Evolutionary conservation across 768 basidiomycete genomes (phyloP), one percentile per base, ranked within the genome.

Genomic region (Xerocomus brunneocitrinus): DNA sequence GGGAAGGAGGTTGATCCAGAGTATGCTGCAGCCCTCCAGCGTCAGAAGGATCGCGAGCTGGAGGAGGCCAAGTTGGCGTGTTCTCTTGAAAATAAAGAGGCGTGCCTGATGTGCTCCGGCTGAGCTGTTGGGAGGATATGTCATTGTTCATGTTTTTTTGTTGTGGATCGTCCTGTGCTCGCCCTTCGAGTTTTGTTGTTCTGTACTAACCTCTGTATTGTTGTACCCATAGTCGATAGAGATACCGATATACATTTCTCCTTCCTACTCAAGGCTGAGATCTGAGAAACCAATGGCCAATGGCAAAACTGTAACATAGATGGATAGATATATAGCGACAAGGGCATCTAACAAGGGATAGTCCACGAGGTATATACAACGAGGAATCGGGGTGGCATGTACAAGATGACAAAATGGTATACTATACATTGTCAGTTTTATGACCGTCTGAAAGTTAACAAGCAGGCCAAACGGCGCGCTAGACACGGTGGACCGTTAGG

Each of bases 51-150:
- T 47, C 80, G 87, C 16, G 85, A 92, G 72, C 71, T 83, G 4
- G 94, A 89, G 68, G 85, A 89, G 54, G 94, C 85, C 5, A 85
- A 87, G 72, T 69, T 94, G 53, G 71, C 80, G 67, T 95, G 94
- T 65, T 91, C 89, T 57, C 61, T 95, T 46, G 92, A 95, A 70
- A 95, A 95, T 73, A 94, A 94, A 77, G 93, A 95, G 50, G 91
- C 89, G 1, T 95, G 92, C 66, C 62, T 93, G 67, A 94, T 94
- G 91, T 93, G 91, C 73, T 91, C 89, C 55, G 88, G 85, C 50
- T 91, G 69, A 81, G 28, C 22, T 38, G 40, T 24, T 7, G 40
- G 44, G 27, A 38, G 10, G 35, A 24, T 30, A 25, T 40, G 16
- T 30, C 39, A 41, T 40, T 54, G n/a, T 16, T 31, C 2, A 13